Percentiles rank a stretch among this genome's conserved stretches.
These are phyloP conservation scores for Tulasnella calospora DNA, from an alignment of 768 basidiomycete genomes.

Conservation along the genomic window DNA sequence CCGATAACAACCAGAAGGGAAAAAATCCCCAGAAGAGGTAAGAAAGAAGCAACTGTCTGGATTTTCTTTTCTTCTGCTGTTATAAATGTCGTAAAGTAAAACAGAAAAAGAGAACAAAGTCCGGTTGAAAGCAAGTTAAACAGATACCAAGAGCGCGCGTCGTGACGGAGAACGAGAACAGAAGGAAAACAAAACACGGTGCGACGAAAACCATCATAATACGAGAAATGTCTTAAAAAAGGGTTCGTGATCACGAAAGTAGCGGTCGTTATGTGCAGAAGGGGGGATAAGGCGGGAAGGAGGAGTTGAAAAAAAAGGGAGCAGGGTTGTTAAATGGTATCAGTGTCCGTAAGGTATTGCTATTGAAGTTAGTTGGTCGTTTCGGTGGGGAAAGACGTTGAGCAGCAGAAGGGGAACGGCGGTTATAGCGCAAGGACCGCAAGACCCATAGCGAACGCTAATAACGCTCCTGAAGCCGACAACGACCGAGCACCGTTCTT, in stretches of 20 bases:
- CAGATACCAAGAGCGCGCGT: neutral
- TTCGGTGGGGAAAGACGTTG: neutral
- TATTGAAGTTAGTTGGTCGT: neutral
- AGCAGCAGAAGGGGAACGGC: neutral
- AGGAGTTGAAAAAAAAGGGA: neutral
- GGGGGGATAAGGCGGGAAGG: neutral
- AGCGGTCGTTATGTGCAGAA: neutral
- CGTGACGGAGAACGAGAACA: neutral
- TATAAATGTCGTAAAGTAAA: neutral
- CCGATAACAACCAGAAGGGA: no score
- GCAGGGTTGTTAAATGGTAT: neutral
- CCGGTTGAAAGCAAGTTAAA: neutral
- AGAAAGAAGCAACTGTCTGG: no score
- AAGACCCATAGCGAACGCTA: neutral
- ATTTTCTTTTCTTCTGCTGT: neutral
- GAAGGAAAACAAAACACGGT: neutral
- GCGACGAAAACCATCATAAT: neutral
- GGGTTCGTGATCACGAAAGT: neutral
- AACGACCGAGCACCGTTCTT: slow-evolving; percentile 5
- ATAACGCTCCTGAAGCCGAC: neutral
- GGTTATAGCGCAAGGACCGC: slow-evolving; percentile 4
- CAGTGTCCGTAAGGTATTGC: neutral
- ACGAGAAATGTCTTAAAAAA: neutral
- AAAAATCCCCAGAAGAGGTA: no score
- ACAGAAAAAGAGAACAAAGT: neutral